Conservation (phyloP, 331 rosid species). For the Rhamnella rubrinervis region DNA sequence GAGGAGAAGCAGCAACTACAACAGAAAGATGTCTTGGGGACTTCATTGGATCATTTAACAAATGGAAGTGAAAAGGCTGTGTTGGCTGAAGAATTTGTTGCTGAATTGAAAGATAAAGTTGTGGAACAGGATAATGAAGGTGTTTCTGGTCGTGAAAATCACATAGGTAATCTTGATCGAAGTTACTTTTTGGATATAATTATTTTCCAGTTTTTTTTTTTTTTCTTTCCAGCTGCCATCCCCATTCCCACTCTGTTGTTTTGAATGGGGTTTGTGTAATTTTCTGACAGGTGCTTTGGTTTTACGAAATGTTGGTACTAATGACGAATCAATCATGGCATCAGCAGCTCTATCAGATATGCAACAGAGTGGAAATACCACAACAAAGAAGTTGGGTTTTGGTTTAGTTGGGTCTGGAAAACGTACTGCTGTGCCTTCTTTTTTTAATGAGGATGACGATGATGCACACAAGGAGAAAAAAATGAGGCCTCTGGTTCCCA, state of each 20-base stretch:
- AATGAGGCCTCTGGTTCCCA: slow-evolving; percentile 98
- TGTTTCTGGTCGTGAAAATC: slow-evolving; percentile 51
- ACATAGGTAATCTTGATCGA: slow-evolving; percentile 42
- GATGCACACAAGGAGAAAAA: slow-evolving; percentile 94
- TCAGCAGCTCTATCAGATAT: slow-evolving; percentile 53
- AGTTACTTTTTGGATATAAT: background rate
- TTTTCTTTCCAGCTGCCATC: background rate
- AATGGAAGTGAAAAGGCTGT: slow-evolving; percentile 41
- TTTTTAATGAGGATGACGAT: slow-evolving; percentile 89
- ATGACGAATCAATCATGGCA: slow-evolving; percentile 52
- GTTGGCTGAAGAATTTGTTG: slow-evolving; percentile 41
- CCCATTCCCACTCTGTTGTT: slow-evolving; percentile 13
- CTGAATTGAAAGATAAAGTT: slow-evolving; percentile 42
- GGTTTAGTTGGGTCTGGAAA: slow-evolving; percentile 96
- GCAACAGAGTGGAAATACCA: slow-evolving; percentile 59
- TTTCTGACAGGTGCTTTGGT: slow-evolving; percentile 52
- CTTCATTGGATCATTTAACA: slow-evolving; percentile 36
- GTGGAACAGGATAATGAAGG: slow-evolving; percentile 39
- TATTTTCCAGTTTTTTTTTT: background rate
- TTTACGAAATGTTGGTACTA: slow-evolving; percentile 42
- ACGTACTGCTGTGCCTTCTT: slow-evolving; percentile 91
- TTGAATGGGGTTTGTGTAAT: slow-evolving; percentile 21
- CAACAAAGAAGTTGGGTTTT: slow-evolving; percentile 87
- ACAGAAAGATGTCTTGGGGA: slow-evolving; percentile 63
- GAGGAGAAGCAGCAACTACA: slow-evolving; percentile 65